These are phyloP conservation scores for Solanum rostratum DNA, from an alignment of 257 asterid genomes.

Conservation along the genomic window DNA sequence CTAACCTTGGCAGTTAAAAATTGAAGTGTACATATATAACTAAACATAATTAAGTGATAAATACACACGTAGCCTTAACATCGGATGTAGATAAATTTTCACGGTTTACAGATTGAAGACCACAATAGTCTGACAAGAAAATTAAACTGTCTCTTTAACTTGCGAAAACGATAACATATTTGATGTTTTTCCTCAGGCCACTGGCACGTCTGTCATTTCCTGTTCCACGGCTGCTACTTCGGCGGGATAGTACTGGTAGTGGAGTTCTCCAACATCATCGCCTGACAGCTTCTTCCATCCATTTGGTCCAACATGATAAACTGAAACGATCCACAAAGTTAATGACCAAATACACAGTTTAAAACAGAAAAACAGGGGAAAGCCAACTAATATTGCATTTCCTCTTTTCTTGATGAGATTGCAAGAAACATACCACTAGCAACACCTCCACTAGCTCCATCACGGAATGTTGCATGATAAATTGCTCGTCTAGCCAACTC, in stretches of 20 bases:
- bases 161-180: background rate
- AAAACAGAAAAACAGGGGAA: background rate
- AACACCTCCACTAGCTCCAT: conserved; percentile 89
- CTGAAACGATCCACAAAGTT: conserved; percentile 16
- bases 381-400: background rate
- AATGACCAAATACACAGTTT: conserved; percentile 2
- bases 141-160: background rate
- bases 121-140: background rate
- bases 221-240: conserved; percentile 63
- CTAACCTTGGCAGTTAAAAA: background rate
- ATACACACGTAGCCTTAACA: background rate
- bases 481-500: conserved; percentile 79
- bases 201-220: conserved; percentile 58
- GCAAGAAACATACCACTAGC: conserved; percentile 45
- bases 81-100: background rate
- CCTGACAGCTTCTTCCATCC: conserved; percentile 92
- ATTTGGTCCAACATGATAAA: conserved; percentile 72
- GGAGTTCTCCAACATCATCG: conserved; percentile 90
- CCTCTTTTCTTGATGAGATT: background rate
- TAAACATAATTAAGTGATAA: background rate
- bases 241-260: conserved; percentile 62
- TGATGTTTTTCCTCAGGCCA: conserved; percentile 21
- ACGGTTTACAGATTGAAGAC: background rate
- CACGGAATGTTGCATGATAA: conserved; percentile 90
- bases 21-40: background rate